Conservation (phyloP, 1,284 basidiomycete species). For the Austropuccinia psidii region DNA sequence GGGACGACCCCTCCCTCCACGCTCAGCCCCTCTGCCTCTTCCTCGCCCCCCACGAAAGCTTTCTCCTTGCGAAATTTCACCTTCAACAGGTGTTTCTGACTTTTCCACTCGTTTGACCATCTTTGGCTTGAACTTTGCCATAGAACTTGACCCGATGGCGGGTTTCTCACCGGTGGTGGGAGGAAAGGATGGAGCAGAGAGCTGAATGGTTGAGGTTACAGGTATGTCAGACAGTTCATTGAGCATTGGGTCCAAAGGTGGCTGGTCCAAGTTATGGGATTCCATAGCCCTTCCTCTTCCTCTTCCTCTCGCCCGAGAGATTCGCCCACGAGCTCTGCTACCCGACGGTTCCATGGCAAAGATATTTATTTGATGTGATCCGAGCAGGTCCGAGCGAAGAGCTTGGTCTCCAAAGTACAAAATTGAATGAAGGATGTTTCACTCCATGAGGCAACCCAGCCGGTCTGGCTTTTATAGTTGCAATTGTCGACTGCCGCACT, state of each 20-base stretch:
- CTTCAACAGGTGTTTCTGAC: neutral
- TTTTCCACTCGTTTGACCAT: constrained; percentile 27
- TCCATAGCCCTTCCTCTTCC: neutral
- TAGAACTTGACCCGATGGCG: neutral
- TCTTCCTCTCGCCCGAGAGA: neutral
- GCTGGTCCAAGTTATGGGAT: neutral
- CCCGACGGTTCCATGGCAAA: too few relatives aligned
- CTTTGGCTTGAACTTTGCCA: constrained; percentile 21
- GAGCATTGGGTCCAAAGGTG: neutral
- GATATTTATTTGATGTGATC: too few relatives aligned
- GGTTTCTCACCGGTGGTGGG: neutral
- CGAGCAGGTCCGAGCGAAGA: too few relatives aligned
- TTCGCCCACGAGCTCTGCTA: too few relatives aligned
- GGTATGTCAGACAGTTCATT: neutral
- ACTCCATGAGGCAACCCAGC: too few relatives aligned
- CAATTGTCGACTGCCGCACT: too few relatives aligned
- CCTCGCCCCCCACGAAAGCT: neutral
- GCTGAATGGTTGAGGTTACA: neutral
- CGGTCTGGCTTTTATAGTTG: too few relatives aligned
- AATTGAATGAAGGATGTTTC: too few relatives aligned
- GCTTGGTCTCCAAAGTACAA: too few relatives aligned
- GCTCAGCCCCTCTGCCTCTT: constrained; percentile 9
- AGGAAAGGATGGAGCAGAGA: neutral
- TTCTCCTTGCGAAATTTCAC: neutral
- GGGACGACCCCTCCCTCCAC: constrained; percentile 11